Evolutionary conservation across 148 eudicot genomes (phyloP), one percentile per base, ranked within the genome.

Genomic region (Rhododendron kiyosumense): DNA sequence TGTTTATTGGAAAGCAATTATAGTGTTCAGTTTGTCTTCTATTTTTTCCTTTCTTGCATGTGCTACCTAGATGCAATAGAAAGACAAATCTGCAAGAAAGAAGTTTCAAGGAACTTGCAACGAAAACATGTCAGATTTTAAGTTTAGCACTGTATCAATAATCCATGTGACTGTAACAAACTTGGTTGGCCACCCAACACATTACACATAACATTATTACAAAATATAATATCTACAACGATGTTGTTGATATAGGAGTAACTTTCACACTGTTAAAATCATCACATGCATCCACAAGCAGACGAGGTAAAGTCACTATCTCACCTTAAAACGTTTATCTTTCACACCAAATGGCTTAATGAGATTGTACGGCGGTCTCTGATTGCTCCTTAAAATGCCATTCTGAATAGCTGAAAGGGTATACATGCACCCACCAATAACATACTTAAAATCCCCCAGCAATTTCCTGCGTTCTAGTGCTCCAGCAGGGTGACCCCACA

Each of bases 351-450:
- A 92, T 45, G 93, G 92, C 84, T 90, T 90, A 46, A 38, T 85
- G n/a, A 90, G 91, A 86, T 83, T 92, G 89, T 92, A 92, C 22
- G 93, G 92, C 45, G 93, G 91, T 63, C 93, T 88, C 75, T 90
- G 92, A 81, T 92, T 92, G 57, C 86, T 85, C 90, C 93, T 89
- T 84, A 92, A 89, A 28, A 92, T 88, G 80, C 93, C 93, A 83
- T 92, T 90, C 57, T 90, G 85, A 71, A 92, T 92, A 20, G 87
- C 92, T 54, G 93, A 92, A 74, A 92, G 93, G 22, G 91, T 89
- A 81, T 90, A 92, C 5, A 91, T 85, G 65, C 89, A 86, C 43
- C 91, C 92, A 89, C 93, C 92, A 85, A 92, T 92, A 26, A 90
- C 90, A 86, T 92, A 92, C 83, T 87, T 92, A 81, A 92, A 92